phyloP scores from a whole-genome alignment of 1,284 basidiomycete genomes.

The Cutaneotrichosporon arboriforme region DNA sequence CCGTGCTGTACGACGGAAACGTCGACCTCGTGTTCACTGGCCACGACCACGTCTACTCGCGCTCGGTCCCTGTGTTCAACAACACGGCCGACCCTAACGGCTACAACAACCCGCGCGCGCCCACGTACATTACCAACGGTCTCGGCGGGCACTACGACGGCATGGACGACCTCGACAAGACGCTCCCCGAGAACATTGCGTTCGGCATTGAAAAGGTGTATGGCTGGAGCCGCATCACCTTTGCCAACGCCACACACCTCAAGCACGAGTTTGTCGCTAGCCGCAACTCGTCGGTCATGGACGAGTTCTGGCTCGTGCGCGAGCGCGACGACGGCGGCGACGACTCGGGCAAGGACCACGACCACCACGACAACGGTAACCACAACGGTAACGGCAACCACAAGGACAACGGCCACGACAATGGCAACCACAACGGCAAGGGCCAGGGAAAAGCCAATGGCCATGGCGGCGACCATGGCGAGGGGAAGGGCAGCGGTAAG shows the following conservation, averaged over 20 bases:
- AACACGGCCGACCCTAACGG: constrained; percentile 29
- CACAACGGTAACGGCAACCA: background rate
- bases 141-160: constrained; percentile 41
- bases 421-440: background rate
- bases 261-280: constrained; percentile 25
- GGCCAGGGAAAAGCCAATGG: background rate
- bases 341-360: constrained; percentile 1
- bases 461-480: background rate
- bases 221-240: constrained; percentile 36
- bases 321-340: constrained; percentile 12
- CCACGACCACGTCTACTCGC: constrained; percentile 43
- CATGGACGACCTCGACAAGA: constrained; percentile 24
- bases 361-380: background rate
- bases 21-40: constrained; percentile 42
- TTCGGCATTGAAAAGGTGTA: constrained; percentile 29
- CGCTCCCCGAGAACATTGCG: constrained; percentile 24
- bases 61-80: constrained; percentile 37
- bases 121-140: constrained; percentile 38
- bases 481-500: background rate
- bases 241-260: constrained; percentile 36
- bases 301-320: constrained; percentile 23
- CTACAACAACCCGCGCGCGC: constrained; percentile 24
- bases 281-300: constrained; percentile 22
- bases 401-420: background rate
- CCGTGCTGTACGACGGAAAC: constrained; percentile 36